Conservation (phyloP, 345 rosid genomes). For the Salix brachista region DNA sequence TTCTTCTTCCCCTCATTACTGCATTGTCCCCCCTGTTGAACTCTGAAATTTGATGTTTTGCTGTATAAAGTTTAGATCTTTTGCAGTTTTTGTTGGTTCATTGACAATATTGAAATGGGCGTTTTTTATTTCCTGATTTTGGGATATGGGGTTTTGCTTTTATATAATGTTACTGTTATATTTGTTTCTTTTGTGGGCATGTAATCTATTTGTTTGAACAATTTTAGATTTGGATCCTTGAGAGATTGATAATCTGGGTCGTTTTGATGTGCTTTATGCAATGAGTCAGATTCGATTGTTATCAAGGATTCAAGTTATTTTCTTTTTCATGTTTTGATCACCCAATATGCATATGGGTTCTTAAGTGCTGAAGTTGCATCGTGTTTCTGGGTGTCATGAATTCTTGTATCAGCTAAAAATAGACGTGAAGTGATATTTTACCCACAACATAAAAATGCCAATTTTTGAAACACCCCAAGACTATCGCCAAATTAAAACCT, state of each 20-base stretch:
- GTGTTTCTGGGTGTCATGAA: background rate
- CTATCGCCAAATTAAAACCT: slow-evolving; percentile 6
- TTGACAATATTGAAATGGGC: background rate
- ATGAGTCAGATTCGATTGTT: background rate
- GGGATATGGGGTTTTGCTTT: background rate
- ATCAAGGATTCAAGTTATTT: background rate
- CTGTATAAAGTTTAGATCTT: background rate
- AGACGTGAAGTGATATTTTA: slow-evolving; percentile 4
- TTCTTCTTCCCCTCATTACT: background rate
- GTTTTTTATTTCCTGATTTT: background rate
- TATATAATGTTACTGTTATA: background rate
- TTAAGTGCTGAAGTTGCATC: background rate
- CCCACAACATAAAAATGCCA: slow-evolving; percentile 13
- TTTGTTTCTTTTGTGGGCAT: background rate
- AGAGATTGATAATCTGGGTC: background rate
- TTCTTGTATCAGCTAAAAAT: background rate
- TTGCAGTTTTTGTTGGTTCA: background rate
- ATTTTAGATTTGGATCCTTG: background rate
- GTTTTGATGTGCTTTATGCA: too few species aligned
- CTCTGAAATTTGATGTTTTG: background rate
- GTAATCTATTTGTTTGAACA: background rate
- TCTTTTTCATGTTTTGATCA: background rate
- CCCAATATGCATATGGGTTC: background rate
- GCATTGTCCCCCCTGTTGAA: background rate
- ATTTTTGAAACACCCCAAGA: slow-evolving; percentile 27